Conservation (phyloP, 2,329 filamentous ascomycete genomes). For the Exophiala dermatitidis region DNA sequence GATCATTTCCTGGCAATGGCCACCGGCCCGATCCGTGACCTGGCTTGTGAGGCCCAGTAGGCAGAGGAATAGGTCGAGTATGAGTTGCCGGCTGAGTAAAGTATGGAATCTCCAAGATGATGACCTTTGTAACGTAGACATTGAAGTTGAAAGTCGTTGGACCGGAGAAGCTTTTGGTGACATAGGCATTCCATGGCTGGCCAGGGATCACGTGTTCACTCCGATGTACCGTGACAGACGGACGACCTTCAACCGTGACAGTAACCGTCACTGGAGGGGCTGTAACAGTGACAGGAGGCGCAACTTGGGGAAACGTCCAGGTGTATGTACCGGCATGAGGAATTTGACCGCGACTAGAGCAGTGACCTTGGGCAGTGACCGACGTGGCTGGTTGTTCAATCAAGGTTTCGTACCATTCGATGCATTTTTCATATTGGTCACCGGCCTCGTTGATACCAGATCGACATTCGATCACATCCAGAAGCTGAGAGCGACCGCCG, state of each 20-base stretch:
- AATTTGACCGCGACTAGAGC: conserved; percentile 1
- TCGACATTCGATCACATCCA: conserved; percentile 7
- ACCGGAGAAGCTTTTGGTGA: conserved; percentile 6
- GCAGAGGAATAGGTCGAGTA: conserved; percentile 1
- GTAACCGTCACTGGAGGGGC: conserved; percentile 1
- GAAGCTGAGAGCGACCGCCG: background rate
- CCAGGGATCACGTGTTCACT: background rate
- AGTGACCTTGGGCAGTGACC: background rate
- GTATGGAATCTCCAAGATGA: conserved; percentile 1
- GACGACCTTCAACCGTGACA: conserved; percentile 2
- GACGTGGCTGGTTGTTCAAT: conserved; percentile 1
- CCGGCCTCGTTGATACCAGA: background rate
- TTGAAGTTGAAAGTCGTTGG: conserved; percentile 13
- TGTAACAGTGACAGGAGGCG: conserved; percentile 5
- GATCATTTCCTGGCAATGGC: background rate
- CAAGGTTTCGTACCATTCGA: conserved; percentile 3
- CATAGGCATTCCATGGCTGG: conserved; percentile 7
- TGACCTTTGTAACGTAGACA: conserved; percentile 5
- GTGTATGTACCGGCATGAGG: conserved; percentile 7
- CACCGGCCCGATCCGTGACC: background rate
- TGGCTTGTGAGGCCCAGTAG: background rate
- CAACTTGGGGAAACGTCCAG: conserved; percentile 11
- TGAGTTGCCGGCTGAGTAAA: background rate
- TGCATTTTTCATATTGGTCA: background rate
- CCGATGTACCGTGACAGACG: background rate